A percentile compares a stretch with the other conserved stretches of the same genome.
phyloP scores from a whole-genome alignment of 139 green algal species.

The Picochlorum sp. region DNA sequence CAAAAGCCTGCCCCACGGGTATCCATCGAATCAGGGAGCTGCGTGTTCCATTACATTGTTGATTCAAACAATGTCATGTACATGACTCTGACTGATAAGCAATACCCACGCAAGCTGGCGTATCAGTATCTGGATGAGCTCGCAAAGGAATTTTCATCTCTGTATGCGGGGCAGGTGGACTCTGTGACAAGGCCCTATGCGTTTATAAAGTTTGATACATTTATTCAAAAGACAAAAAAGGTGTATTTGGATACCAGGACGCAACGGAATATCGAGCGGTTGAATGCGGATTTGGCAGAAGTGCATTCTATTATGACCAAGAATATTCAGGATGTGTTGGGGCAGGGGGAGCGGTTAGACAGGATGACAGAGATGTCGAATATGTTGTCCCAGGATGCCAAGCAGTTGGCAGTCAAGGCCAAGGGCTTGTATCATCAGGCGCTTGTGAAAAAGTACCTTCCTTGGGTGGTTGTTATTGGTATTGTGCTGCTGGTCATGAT shows the following conservation, averaged over 20 bases:
- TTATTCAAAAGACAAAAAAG: slow-evolving; percentile 99
- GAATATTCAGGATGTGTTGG: slow-evolving; percentile 98
- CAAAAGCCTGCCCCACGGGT: slow-evolving; percentile 36
- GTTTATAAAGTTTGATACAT: slow-evolving; percentile 99
- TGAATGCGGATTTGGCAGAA: slow-evolving; percentile 80
- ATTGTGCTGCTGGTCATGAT: slow-evolving; percentile 68
- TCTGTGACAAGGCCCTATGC: slow-evolving; percentile 87
- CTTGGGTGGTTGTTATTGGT: slow-evolving; percentile 58
- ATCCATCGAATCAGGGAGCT: slow-evolving; percentile 70
- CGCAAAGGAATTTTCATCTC: slow-evolving; percentile 75
- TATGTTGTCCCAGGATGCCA: slow-evolving; percentile 72
- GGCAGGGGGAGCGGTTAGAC: slow-evolving; percentile 90
- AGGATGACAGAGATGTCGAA: slow-evolving; percentile 77
- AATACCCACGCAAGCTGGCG: slow-evolving; percentile 95
- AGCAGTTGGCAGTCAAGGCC: slow-evolving; percentile 71
- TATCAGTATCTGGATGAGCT: slow-evolving; percentile 99
- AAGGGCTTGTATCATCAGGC: slow-evolving; percentile 85
- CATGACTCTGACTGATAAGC: slow-evolving; percentile 79
- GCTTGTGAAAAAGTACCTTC: slow-evolving; percentile 89
- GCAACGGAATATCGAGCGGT: slow-evolving; percentile 92
- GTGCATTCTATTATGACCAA: slow-evolving; percentile 97
- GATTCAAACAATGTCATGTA: slow-evolving; percentile 73
- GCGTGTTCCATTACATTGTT: slow-evolving; percentile 85
- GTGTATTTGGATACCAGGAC: slow-evolving; percentile 95
- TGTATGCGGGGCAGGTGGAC: slow-evolving; percentile 85